A percentile compares a stretch with the other conserved stretches of the same genome.
Evolutionary conservation across 495 filamentous ascomycete genomes (phyloP).

Genomic region (Aspergillus saccharolyticus): DNA sequence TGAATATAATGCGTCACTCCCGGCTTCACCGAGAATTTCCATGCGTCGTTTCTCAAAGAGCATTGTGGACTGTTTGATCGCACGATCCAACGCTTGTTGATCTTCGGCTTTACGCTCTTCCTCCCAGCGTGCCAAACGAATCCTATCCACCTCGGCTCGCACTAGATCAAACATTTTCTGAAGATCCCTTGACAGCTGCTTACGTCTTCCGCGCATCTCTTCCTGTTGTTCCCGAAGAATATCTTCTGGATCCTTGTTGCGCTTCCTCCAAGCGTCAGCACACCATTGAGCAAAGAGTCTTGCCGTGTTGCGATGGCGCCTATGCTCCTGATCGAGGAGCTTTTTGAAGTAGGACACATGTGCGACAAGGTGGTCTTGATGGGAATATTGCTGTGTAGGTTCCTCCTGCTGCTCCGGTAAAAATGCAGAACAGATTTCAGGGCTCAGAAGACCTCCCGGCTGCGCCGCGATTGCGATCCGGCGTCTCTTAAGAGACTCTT

Average conservation of each 20-base stretch:
- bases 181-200: slow-evolving; percentile 63
- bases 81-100: slow-evolving; percentile 76
- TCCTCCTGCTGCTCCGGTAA: slow-evolving; percentile 70
- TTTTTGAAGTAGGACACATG: slow-evolving; percentile 77
- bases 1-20: slow-evolving; percentile 37
- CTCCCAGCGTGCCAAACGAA: slow-evolving; percentile 71
- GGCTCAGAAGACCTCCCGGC: slow-evolving; percentile 69
- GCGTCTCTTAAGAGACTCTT: slow-evolving; percentile 46
- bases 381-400: slow-evolving; percentile 71
- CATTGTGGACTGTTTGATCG: slow-evolving; percentile 64
- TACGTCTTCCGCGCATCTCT: slow-evolving; percentile 54
- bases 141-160: slow-evolving; percentile 65
- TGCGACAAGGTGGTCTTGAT: slow-evolving; percentile 76
- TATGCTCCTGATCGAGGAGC: slow-evolving; percentile 70
- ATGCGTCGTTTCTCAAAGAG: slow-evolving; percentile 51
- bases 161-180: slow-evolving; percentile 76
- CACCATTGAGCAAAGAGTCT: slow-evolving; percentile 43
- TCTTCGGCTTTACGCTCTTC: slow-evolving; percentile 76
- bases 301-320: slow-evolving; percentile 55
- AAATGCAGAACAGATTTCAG: slow-evolving; percentile 66
- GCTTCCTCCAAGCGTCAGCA: slow-evolving; percentile 43
- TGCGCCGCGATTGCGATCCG: slow-evolving; percentile 65
- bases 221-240: slow-evolving; percentile 46
- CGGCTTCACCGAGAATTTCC: slow-evolving; percentile 45
- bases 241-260: slow-evolving; percentile 41